Evolutionary conservation across 305 asterid genomes (phyloP).

Genomic region (Euphrasia arctica): DNA sequence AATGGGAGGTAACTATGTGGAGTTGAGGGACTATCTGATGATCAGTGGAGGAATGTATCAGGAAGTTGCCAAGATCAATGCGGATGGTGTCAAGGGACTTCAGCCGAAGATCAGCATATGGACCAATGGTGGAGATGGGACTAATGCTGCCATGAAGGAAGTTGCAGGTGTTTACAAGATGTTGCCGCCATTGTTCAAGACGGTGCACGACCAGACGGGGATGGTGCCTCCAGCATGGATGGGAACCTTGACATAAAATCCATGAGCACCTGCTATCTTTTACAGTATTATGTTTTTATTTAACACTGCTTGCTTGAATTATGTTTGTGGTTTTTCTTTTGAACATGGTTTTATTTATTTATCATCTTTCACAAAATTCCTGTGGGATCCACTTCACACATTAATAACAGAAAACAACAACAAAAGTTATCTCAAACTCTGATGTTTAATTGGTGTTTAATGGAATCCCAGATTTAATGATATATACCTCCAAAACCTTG

Average conservation of each 20-base stretch:
- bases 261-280: neutral
- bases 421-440: too few relatives aligned
- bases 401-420: too few relatives aligned
- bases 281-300: neutral
- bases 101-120: conserved; percentile 51
- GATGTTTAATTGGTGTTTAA: too few relatives aligned
- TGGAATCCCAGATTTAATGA: too few relatives aligned
- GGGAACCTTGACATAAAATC: conserved; percentile 31
- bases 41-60: conserved; percentile 40
- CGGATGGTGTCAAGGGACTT: conserved; percentile 37
- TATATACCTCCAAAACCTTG: too few relatives aligned
- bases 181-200: conserved; percentile 45
- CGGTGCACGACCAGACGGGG: conserved; percentile 57
- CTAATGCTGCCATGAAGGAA: conserved; percentile 34
- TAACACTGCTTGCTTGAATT: neutral
- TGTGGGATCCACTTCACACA: too few relatives aligned
- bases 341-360: too few relatives aligned
- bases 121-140: conserved; percentile 21
- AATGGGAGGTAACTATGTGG: conserved; percentile 40
- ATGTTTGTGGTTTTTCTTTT: conserved; percentile 22
- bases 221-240: conserved; percentile 55
- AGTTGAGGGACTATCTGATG: conserved; percentile 46
- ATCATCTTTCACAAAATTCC: too few relatives aligned
- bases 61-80: conserved; percentile 45
- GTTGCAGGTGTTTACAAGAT: conserved; percentile 44